Conservation (phyloP, 1,139 yeast genomes). For the Suhomyces guaymorum region DNA sequence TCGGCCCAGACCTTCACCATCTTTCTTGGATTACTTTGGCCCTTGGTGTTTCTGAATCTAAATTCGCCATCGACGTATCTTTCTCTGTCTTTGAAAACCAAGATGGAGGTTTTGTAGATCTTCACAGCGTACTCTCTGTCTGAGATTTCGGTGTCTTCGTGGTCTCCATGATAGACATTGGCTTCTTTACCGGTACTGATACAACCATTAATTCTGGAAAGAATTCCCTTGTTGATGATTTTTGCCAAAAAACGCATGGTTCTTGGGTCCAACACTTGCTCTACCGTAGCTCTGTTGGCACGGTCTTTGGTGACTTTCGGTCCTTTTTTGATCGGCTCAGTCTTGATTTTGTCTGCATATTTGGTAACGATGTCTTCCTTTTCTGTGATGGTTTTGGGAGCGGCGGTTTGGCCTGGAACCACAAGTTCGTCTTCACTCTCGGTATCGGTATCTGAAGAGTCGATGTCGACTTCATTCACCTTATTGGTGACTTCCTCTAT, state of each 20-base stretch:
- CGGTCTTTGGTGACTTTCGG: slow-evolving; percentile 70
- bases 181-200: slow-evolving; percentile 98
- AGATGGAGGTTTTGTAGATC: slow-evolving; percentile 91
- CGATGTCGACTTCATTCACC: slow-evolving; percentile 5
- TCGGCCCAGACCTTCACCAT: slow-evolving; percentile 99
- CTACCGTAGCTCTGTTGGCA: slow-evolving; percentile 94
- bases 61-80: slow-evolving; percentile 96
- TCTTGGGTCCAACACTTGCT: slow-evolving; percentile 93
- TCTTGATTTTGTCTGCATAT: slow-evolving; percentile 63
- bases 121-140: slow-evolving; percentile 78
- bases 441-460: too few species aligned
- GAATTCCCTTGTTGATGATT: slow-evolving; percentile 77
- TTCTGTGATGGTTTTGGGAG: slow-evolving; percentile 33
- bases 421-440: slow-evolving; percentile 9
- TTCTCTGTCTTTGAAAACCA: slow-evolving; percentile 94
- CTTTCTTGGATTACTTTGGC: slow-evolving; percentile 89
- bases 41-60: slow-evolving; percentile 80
- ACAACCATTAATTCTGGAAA: slow-evolving; percentile 89
- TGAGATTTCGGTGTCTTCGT: slow-evolving; percentile 51
- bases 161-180: slow-evolving; percentile 90
- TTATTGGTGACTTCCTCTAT: slow-evolving; percentile 6
- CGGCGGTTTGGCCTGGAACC: slow-evolving; percentile 10
- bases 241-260: slow-evolving; percentile 82
- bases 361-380: slow-evolving; percentile 62
- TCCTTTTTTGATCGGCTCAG: slow-evolving; percentile 60